These are phyloP conservation scores for Colletotrichum liaoningense DNA, from an alignment of 2,329 filamentous ascomycete genomes.

Conservation along the genomic window DNA sequence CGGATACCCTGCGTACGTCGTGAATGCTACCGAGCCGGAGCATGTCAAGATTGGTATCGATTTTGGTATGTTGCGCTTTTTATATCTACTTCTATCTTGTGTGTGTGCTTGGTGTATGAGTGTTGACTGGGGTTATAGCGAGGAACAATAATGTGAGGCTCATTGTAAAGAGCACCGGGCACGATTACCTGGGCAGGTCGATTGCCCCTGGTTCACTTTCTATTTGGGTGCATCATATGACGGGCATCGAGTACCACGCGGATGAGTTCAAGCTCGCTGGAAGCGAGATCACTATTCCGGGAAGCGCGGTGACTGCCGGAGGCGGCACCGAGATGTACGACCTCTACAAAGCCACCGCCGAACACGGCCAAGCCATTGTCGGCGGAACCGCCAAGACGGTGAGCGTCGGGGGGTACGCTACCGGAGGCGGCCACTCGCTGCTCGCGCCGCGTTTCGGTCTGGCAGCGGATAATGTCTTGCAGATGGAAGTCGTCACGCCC, in stretches of 20 bases:
- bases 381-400: conserved; percentile 67
- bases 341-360: conserved; percentile 57
- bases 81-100: not conserved
- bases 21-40: conserved; percentile 47
- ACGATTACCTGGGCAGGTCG: conserved; percentile 58
- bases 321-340: conserved; percentile 65
- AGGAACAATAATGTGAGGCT: conserved; percentile 55
- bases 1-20: conserved; percentile 50
- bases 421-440: conserved; percentile 70
- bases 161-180: conserved; percentile 53
- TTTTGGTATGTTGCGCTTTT: conserved; percentile 50
- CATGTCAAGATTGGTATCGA: conserved; percentile 50
- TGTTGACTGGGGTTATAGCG: conserved; percentile 42
- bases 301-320: conserved; percentile 62
- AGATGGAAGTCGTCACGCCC: conserved; percentile 67
- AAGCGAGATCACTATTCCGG: conserved; percentile 35
- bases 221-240: conserved; percentile 61
- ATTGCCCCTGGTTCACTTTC: conserved; percentile 62
- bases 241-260: not conserved
- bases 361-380: conserved; percentile 60
- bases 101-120: not conserved
- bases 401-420: conserved; percentile 69
- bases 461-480: conserved; percentile 71
- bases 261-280: not conserved
- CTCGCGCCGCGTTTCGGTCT: conserved; percentile 66